Evolutionary conservation across 306 rosid genomes (phyloP).

Genomic region (Dryas octopetala): DNA sequence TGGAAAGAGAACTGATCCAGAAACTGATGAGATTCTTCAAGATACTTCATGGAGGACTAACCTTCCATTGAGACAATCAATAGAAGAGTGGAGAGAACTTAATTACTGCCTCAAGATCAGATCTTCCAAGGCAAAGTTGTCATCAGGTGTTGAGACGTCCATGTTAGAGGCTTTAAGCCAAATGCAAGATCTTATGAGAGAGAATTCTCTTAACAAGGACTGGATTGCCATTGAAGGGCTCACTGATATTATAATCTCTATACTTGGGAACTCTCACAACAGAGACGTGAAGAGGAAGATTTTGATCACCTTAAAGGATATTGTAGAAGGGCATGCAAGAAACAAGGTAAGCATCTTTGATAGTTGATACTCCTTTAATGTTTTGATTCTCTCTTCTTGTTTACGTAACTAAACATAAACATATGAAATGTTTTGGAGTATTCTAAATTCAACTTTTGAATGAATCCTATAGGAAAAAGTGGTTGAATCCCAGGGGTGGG

Average conservation of each 20-base stretch:
- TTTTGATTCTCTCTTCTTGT: not conserved
- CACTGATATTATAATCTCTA: slow-evolving; percentile 46
- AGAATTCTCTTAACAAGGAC: slow-evolving; percentile 75
- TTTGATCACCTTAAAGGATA: slow-evolving; percentile 61
- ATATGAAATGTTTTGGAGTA: slow-evolving; percentile 1
- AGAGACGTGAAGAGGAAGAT: slow-evolving; percentile 53
- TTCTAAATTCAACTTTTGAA: slow-evolving; percentile 21
- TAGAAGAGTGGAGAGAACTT: slow-evolving; percentile 85
- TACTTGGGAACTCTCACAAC: slow-evolving; percentile 50
- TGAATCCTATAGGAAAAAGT: slow-evolving; percentile 51
- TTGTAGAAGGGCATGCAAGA: slow-evolving; percentile 66
- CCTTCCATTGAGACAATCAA: slow-evolving; percentile 66
- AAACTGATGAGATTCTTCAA: slow-evolving; percentile 59
- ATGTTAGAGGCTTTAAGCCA: slow-evolving; percentile 50
- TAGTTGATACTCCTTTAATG: not conserved
- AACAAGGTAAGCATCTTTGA: slow-evolving; percentile 54
- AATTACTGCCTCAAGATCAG: slow-evolving; percentile 65
- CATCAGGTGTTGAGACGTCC: slow-evolving; percentile 29
- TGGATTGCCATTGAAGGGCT: slow-evolving; percentile 72
- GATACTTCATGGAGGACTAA: slow-evolving; percentile 59
- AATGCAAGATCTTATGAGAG: slow-evolving; percentile 58
- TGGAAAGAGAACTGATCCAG: slow-evolving; percentile 56
- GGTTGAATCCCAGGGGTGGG: slow-evolving; percentile 62
- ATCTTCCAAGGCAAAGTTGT: slow-evolving; percentile 47
- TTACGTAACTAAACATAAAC: not conserved